Evolutionary conservation across 2,329 filamentous ascomycete genomes (phyloP).

Genomic region (Ceratocystis destructans): DNA sequence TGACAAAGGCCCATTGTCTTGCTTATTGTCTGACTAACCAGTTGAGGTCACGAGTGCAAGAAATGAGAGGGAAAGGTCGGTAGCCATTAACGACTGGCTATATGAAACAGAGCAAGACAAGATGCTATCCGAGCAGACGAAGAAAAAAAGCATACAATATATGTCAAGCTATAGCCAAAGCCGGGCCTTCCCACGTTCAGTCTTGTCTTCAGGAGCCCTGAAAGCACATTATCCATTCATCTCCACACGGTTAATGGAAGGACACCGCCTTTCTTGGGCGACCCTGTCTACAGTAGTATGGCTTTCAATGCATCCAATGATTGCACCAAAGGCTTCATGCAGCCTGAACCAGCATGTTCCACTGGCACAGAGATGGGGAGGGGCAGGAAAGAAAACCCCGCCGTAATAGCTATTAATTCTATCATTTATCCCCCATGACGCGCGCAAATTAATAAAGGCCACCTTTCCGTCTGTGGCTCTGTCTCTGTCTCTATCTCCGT

Average conservation of each 20-base stretch:
- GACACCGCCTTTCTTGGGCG: background rate
- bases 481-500: too few species aligned
- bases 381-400: too few species aligned
- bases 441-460: slow-evolving; percentile 1
- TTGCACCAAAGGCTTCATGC: background rate
- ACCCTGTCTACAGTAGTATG: background rate
- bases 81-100: background rate
- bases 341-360: too few species aligned
- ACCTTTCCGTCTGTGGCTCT: background rate
- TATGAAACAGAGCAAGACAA: background rate
- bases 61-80: background rate
- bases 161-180: too few species aligned
- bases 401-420: too few species aligned
- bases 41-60: background rate
- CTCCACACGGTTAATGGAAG: background rate
- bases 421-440: background rate
- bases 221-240: too few species aligned
- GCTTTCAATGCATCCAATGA: background rate
- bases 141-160: too few species aligned
- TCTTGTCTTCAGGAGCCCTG: too few species aligned
- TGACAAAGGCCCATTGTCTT: slow-evolving; percentile 11
- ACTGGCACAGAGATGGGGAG: too few species aligned
- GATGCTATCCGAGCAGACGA: background rate
- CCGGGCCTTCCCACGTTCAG: too few species aligned
- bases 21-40: background rate